A percentile compares a stretch with the other conserved stretches of the same genome.
Evolutionary conservation across 1,284 basidiomycete species (phyloP).

Genomic region (Afroboletus lepidellus): DNA sequence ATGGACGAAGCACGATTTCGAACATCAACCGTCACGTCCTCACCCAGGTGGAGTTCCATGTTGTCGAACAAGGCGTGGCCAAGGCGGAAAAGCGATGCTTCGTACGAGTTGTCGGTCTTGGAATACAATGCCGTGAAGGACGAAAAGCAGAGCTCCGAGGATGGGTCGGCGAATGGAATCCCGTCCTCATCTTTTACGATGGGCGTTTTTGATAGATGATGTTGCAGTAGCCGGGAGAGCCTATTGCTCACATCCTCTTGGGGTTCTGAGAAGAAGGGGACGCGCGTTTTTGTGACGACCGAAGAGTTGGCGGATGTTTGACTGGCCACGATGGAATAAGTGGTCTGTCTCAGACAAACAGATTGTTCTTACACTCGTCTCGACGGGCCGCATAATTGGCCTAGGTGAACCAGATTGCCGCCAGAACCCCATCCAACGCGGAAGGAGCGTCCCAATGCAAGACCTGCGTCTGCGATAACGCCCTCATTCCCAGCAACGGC

Average conservation of each 20-base stretch:
- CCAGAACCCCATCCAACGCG: conserved; percentile 89
- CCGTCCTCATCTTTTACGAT: conserved; percentile 56
- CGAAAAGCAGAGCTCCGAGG: conserved; percentile 67
- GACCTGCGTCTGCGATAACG: conserved; percentile 74
- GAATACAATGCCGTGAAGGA: conserved; percentile 79
- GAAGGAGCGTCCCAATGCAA: conserved; percentile 86
- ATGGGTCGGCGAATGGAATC: conserved; percentile 60
- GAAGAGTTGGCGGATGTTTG: conserved; percentile 59
- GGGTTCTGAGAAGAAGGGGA: conserved; percentile 41
- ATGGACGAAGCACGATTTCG: conserved; percentile 60
- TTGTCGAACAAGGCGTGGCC: conserved; percentile 92
- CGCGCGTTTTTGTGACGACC: conserved; percentile 46
- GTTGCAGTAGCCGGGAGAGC: conserved; percentile 70
- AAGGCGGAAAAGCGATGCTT: conserved; percentile 83
- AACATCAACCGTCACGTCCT: conserved; percentile 56
- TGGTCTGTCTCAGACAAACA: conserved; percentile 2
- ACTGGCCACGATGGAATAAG: conserved; percentile 33
- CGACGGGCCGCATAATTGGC: conserved; percentile 61
- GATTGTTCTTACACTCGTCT: conserved; percentile 44
- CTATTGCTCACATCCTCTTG: conserved; percentile 41
- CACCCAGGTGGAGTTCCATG: conserved; percentile 61
- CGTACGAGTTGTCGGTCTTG: conserved; percentile 69
- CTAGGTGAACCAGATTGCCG: conserved; percentile 76
- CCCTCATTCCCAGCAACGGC: conserved; percentile 64
- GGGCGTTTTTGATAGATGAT: conserved; percentile 77